Conservation (phyloP, 1,284 basidiomycete species). For the Ustilago hordei region DNA sequence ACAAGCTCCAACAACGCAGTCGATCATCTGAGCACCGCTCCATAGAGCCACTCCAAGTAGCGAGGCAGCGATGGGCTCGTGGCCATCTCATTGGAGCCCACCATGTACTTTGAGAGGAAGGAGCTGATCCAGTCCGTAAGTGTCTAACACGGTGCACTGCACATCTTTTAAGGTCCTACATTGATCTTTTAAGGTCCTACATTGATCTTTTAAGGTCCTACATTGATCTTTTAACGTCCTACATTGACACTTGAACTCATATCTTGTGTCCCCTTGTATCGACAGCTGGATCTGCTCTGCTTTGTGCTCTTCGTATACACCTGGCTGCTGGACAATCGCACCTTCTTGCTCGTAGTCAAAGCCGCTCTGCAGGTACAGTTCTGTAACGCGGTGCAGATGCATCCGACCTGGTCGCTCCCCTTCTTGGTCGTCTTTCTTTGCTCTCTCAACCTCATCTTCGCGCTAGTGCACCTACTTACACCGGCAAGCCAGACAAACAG, state of each 20-base stretch:
- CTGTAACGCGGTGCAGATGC: conserved; percentile 47
- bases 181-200: not conserved
- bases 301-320: conserved; percentile 57
- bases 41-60: not conserved
- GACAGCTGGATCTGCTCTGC: conserved; percentile 53
- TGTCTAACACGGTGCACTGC: not conserved
- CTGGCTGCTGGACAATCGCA: conserved; percentile 55
- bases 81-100: not conserved
- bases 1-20: not conserved
- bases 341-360: conserved; percentile 45
- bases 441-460: conserved; percentile 36
- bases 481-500: conserved; percentile 16
- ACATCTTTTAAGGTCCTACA: too few relatives aligned
- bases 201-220: not conserved
- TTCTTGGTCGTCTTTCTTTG: conserved; percentile 44
- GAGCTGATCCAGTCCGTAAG: conserved; percentile 52
- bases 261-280: not conserved
- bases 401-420: conserved; percentile 43
- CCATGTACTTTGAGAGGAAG: conserved; percentile 53
- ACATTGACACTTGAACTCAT: not conserved
- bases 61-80: conserved; percentile 22
- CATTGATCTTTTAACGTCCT: too few relatives aligned
- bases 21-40: not conserved
- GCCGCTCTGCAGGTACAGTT: conserved; percentile 47
- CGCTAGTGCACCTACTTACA: conserved; percentile 32